Conservation (phyloP, 768 basidiomycete species). For the Termitomyces sp. region DNA sequence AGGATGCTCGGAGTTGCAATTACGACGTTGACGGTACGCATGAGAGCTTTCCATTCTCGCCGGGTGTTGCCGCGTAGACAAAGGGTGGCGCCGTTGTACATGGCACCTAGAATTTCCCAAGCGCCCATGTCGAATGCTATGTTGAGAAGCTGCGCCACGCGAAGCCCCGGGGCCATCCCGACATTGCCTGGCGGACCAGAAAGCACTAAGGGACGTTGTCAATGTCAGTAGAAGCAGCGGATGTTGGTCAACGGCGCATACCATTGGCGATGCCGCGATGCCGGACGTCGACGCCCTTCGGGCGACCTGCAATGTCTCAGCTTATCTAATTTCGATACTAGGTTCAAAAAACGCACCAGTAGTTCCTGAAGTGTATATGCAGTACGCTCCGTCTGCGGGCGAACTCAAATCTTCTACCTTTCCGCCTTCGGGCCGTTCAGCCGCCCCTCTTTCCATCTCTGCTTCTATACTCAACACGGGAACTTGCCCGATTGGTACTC, state of each 20-base stretch:
- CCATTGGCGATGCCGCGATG: slow-evolving; percentile 61
- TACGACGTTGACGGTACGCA: slow-evolving; percentile 50
- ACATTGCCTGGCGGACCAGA: slow-evolving; percentile 53
- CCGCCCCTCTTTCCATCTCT: slow-evolving; percentile 29
- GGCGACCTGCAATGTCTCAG: slow-evolving; percentile 48
- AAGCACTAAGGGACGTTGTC: slow-evolving; percentile 25
- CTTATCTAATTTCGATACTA: slow-evolving; percentile 1
- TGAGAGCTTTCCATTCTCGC: slow-evolving; percentile 47
- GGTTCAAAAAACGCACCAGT: slow-evolving; percentile 9
- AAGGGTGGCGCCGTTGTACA: slow-evolving; percentile 52
- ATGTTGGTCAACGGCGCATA: slow-evolving; percentile 18
- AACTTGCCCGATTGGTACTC: slow-evolving; percentile 26
- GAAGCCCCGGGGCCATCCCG: slow-evolving; percentile 53
- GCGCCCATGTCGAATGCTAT: slow-evolving; percentile 69
- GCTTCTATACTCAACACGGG: slow-evolving; percentile 33
- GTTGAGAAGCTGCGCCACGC: slow-evolving; percentile 60
- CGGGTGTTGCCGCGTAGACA: slow-evolving; percentile 51
- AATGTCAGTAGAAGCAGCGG: slow-evolving; percentile 3
- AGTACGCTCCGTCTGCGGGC: slow-evolving; percentile 47
- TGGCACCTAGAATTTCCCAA: slow-evolving; percentile 56
- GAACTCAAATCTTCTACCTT: slow-evolving; percentile 38
- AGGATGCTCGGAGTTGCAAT: slow-evolving; percentile 56
- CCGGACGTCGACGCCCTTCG: slow-evolving; percentile 61
- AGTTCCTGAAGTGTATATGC: slow-evolving; percentile 63
- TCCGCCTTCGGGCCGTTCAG: slow-evolving; percentile 24